Evolutionary conservation across 495 filamentous ascomycete genomes (phyloP), one percentile per base, ranked within the genome.

Genomic region (Penicillium lagena): DNA sequence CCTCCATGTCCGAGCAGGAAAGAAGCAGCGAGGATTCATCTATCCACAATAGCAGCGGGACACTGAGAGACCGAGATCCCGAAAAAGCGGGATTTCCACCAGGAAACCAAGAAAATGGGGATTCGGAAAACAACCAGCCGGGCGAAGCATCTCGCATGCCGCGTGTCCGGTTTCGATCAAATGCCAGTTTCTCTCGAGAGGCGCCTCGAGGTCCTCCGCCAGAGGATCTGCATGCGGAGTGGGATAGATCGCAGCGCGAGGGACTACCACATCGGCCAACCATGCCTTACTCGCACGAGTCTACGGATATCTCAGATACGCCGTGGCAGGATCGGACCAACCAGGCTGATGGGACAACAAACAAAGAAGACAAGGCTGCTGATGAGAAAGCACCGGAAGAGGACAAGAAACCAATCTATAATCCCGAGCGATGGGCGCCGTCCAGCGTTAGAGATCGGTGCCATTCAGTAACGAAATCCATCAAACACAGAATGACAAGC

Each of bases 131-230:
- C 22, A 15, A 35, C 9, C 12, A 12, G 13, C 10, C 2, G 30
- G 33, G 2, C 10, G 29, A 22, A 30, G 28, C 29, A 12, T 35
- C 12, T 34, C 31, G 7, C 31, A 37, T 14, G 43, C 45, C n/a
- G 22, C 53, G 50, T 1, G 49, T 62, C 9, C 54, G 48, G 11
- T 62, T 57, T 30, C 47, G 49, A 43, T 55, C 53, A 8, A 45
- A 35, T 12, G 11, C 12, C 13, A 36, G 10, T 10, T 39, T 38
- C 11, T 12, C 28, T 7, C 32, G 43, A 1, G 36, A 44, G 28
- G 41, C 12, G 7, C 22, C 37, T 7, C 47, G 9, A 29, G 14
- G 27, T 4, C 40, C 29, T 4, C 40, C 45, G 1, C 0, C 10
- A 0, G 34, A 47, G n/a, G 43, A 43, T 11, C 10, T 9, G 2